Base-by-base conservation (phyloP, 495 filamentous ascomycete genomes). In the Podospora conica region DNA sequence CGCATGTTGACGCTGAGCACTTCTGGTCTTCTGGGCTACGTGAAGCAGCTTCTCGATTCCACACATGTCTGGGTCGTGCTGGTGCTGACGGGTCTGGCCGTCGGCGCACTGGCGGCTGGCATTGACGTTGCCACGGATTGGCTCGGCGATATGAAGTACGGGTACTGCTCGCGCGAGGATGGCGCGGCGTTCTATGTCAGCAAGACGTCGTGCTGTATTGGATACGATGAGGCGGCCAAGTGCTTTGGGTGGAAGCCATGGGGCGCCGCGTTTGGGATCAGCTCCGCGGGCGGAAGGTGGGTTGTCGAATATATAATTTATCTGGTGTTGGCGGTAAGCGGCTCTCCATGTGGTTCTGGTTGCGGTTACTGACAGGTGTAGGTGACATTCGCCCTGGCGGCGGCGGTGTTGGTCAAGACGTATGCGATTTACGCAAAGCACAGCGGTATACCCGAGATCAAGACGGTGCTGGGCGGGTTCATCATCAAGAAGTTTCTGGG, bases 361-460 rank as follows among this genome's bases (percentile, higher is more conserved):
- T 76, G 63, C 73, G 29, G 55, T 76, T 59, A 77, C 66, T 31
- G 18, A 58, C 27, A 3, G 6, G 29, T 21, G 22, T 8, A 94
- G 91, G 81, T 96, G 22, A 68, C 90, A 27, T 96, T 97, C 75
- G 95, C 95, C 27, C 75, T 86, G 20, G 86, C 84, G 55, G 94
- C 95, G 18, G 90, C 88, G 65, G 68, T 93, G 53, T 76, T 98
- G 53, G 95, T 98, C 21, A 87, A 88, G 69, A 83, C 84, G 58
- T 98, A 92, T 77, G 91, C 93, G 12, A 81, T 90, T 10, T 92
- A 96, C 77, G 95, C 95, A 53, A 93, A 90, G 73, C 96, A 98
- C 70, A 97, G 93, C 74, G 95, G 95, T 72, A 97, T 98, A 68
- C 94, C 95, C 9, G 95, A 98, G 78, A 96, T 98, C 69, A 98